A percentile compares a stretch with the other conserved stretches of the same genome.
These are phyloP conservation scores for Caryocar brasiliense DNA, from an alignment of 441 rosid species.

Conservation along the genomic window DNA sequence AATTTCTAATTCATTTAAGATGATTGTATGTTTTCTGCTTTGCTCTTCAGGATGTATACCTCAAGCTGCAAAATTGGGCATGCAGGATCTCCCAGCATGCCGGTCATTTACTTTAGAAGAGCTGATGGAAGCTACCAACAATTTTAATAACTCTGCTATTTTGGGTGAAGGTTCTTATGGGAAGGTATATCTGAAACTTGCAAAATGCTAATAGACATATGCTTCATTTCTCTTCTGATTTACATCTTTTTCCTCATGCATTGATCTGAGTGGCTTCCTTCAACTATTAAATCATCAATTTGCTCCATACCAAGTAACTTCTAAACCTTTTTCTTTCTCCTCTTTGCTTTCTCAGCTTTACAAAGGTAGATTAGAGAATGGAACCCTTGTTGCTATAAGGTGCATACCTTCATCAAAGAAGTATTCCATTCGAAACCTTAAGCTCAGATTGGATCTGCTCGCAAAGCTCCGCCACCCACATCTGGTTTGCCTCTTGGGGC, in stretches of 20 bases:
- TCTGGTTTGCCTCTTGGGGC: constrained; percentile 51
- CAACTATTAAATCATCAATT: too few species aligned
- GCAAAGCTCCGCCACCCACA: constrained; percentile 48
- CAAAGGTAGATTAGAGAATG: constrained; percentile 36
- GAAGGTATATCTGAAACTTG: constrained; percentile 23
- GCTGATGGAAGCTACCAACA: constrained; percentile 38
- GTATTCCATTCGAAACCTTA: constrained; percentile 38
- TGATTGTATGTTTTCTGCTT: background rate
- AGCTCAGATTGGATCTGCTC: constrained; percentile 44
- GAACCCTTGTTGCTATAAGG: constrained; percentile 40
- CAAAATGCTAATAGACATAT: too few species aligned
- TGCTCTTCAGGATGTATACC: constrained; percentile 28
- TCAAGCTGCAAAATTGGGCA: constrained; percentile 24
- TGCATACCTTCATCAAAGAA: constrained; percentile 40
- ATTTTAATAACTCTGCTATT: constrained; percentile 26
- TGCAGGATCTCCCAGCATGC: constrained; percentile 27
- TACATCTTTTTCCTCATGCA: too few species aligned
- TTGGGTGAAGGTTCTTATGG: constrained; percentile 45
- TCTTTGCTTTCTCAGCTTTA: constrained; percentile 28
- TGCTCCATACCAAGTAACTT: background rate
- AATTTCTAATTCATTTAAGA: background rate
- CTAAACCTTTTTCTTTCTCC: background rate
- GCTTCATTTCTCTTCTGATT: too few species aligned
- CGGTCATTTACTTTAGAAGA: constrained; percentile 39
- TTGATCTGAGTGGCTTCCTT: too few species aligned